Base-by-base conservation (phyloP, 176 grass and related monocot genomes). In the Phoenix roebelenii region DNA sequence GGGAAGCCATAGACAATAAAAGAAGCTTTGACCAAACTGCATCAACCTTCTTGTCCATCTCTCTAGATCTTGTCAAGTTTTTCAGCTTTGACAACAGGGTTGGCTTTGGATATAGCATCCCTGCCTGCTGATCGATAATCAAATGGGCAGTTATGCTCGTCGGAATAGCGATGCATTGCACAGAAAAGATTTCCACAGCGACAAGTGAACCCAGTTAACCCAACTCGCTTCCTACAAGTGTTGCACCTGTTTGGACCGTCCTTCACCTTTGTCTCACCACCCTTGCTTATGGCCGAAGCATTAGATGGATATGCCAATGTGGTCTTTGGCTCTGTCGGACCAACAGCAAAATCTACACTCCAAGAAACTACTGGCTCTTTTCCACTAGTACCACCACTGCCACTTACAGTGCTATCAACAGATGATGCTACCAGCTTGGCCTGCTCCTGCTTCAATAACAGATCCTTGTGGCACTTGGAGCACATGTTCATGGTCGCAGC, bases 61-160 rank as follows among this genome's bases (percentile, higher is more conserved):
- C 57, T 65, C 65, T 96, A 97, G 59, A 97, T 97, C 70, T 97
- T 97, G 76, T 92, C 87, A 17, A 97, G 93, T 49, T 97, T 97
- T 61, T 97, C 93, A 3, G 87, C 87, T 66, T 88, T 97, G 55
- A 97, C 86, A 5, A 97, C 81, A 1, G 93, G 93, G 55, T 97
- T 97, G 17, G 93, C 93, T 77, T 97, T 97, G 25, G 93, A 81
- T 63, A 97, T 97, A 9, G 83, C 84, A 72, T 90, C 87, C 78
- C 75, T 86, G n/a, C 70, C 93, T 0, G 84, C 93, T 2, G 81
- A 81, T 23, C 84, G 87, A 50, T 97, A 97, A 56, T 97, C 87
- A 3, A 88, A 97, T 57, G 80, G 69, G 77, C 93, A 97, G 49
- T 92, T 75, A 7, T 97, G 93, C 81, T 91, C 88, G 52, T 97